Percentiles rank a stretch among this genome's conserved stretches.
These are phyloP conservation scores for Xylariaceae sp. DNA, from an alignment of 2,329 filamentous ascomycete species.

Conservation along the genomic window DNA sequence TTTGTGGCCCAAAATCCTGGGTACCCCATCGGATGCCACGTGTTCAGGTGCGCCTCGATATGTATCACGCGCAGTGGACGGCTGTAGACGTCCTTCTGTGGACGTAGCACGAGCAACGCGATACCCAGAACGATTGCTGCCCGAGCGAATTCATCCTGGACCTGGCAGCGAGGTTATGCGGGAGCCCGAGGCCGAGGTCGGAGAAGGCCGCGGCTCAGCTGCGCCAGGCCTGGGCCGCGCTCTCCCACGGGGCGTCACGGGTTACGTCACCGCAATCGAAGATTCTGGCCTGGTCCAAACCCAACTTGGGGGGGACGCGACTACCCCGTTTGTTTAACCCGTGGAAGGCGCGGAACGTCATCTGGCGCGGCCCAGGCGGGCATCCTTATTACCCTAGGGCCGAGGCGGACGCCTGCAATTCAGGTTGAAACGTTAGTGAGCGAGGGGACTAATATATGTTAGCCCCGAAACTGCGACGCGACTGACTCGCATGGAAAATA, in stretches of 20 bases:
- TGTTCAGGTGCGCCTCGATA: conserved; percentile 76
- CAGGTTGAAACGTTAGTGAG: not conserved
- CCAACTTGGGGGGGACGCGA: conserved; percentile 56
- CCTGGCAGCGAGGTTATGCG: conserved; percentile 32
- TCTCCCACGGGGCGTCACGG: conserved; percentile 77
- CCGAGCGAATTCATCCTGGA: conserved; percentile 61
- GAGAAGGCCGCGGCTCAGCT: conserved; percentile 77
- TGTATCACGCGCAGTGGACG: conserved; percentile 62
- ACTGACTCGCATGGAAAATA: not conserved
- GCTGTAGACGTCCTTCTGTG: conserved; percentile 57
- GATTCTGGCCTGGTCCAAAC: conserved; percentile 44
- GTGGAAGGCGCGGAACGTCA: conserved; percentile 75
- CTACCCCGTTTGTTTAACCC: conserved; percentile 66
- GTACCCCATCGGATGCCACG: conserved; percentile 79
- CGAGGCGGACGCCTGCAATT: conserved; percentile 65
- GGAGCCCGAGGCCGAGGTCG: conserved; percentile 52
- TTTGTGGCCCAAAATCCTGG: conserved; percentile 66
- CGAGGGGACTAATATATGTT: not conserved
- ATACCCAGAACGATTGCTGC: conserved; percentile 64
- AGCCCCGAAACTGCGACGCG: not conserved
- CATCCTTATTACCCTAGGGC: conserved; percentile 75
- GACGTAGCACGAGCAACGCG: conserved; percentile 63
- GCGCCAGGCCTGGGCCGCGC: conserved; percentile 66
- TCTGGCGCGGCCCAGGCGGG: conserved; percentile 73
- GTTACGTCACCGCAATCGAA: conserved; percentile 81